Conservation (phyloP, 768 basidiomycete genomes). For the Dioszegia crocea region DNA sequence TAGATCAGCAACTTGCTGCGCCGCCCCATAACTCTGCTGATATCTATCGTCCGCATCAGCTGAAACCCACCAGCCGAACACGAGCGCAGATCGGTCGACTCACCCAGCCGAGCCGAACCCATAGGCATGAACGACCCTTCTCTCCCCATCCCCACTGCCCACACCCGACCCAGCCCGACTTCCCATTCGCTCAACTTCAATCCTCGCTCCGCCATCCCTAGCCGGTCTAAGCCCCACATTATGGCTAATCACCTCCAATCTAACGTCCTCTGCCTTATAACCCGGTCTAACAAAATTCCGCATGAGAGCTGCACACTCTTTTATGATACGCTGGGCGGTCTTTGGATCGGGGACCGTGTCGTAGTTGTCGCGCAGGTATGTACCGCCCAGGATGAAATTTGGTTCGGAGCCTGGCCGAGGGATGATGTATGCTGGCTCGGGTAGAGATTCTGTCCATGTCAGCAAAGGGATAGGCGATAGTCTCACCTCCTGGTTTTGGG, state of each 20-base stretch:
- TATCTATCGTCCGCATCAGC: slow-evolving; percentile 22
- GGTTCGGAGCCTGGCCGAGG: slow-evolving; percentile 56
- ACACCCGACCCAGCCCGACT: too few relatives aligned
- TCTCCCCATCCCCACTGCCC: slow-evolving; percentile 11
- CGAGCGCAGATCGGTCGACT: background rate
- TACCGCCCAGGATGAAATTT: slow-evolving; percentile 59
- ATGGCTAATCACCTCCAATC: slow-evolving; percentile 56
- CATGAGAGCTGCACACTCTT: slow-evolving; percentile 50
- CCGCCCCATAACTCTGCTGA: slow-evolving; percentile 44
- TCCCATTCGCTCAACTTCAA: slow-evolving; percentile 55
- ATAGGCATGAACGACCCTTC: slow-evolving; percentile 58
- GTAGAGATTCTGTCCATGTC: slow-evolving; percentile 24
- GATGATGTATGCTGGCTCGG: slow-evolving; percentile 58
- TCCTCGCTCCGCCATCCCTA: slow-evolving; percentile 58
- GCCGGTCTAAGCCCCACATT: slow-evolving; percentile 62
- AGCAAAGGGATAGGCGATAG: slow-evolving; percentile 55
- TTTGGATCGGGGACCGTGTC: slow-evolving; percentile 57
- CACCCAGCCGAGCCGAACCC: slow-evolving; percentile 54
- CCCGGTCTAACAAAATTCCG: slow-evolving; percentile 51
- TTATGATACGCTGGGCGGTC: slow-evolving; percentile 54
- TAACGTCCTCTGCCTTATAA: slow-evolving; percentile 41
- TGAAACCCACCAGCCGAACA: background rate
- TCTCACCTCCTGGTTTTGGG: slow-evolving; percentile 74
- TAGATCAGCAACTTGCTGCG: slow-evolving; percentile 34
- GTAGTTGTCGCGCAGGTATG: slow-evolving; percentile 53